Percentiles rank a stretch among this genome's conserved stretches.
phyloP scores from a whole-genome alignment of 1,139 yeast genomes.

The Chernovozyma sophiae-reginae region DNA sequence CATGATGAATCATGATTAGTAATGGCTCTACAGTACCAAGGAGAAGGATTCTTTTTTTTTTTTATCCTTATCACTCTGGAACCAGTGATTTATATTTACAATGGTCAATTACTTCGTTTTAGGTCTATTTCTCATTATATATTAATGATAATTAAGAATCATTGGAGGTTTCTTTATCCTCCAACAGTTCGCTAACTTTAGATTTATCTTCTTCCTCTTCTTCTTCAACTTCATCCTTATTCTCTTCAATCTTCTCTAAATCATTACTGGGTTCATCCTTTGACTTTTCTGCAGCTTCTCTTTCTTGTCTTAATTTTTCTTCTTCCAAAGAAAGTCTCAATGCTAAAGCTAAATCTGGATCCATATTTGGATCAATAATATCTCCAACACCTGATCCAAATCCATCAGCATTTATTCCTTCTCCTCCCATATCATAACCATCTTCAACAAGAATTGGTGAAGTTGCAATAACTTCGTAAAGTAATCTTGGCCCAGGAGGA shows the following conservation, averaged over 20 bases:
- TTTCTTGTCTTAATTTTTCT: slow-evolving; percentile 73
- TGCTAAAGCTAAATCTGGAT: slow-evolving; percentile 96
- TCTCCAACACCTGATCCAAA: slow-evolving; percentile 49
- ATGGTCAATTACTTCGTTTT: too few species aligned
- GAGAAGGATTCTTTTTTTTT: too few species aligned
- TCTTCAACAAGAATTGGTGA: slow-evolving; percentile 68
- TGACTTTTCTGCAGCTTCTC: slow-evolving; percentile 40
- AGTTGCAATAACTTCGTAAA: slow-evolving; percentile 69
- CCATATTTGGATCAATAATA: slow-evolving; percentile 86
- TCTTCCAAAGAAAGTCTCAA: slow-evolving; percentile 81
- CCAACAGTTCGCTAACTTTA: too few species aligned
- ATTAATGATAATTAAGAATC: too few species aligned
- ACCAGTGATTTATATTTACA: too few species aligned
- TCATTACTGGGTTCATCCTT: slow-evolving; percentile 22
- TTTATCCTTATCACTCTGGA: too few species aligned
- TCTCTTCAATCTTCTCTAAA: slow-evolving; percentile 30
- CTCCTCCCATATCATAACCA: slow-evolving; percentile 43
- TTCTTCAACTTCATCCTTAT: slow-evolving; percentile 18
- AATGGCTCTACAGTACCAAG: too few species aligned
- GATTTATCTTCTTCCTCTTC: too few species aligned
- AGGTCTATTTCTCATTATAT: too few species aligned
- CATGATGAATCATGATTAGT: too few species aligned
- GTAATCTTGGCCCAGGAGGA: slow-evolving; percentile 81
- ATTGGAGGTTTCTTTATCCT: too few species aligned
- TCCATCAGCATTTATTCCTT: slow-evolving; percentile 37